Evolutionary conservation across 345 rosid species (phyloP).

Genomic region (thale cress (Arabidopsis thaliana)): DNA sequence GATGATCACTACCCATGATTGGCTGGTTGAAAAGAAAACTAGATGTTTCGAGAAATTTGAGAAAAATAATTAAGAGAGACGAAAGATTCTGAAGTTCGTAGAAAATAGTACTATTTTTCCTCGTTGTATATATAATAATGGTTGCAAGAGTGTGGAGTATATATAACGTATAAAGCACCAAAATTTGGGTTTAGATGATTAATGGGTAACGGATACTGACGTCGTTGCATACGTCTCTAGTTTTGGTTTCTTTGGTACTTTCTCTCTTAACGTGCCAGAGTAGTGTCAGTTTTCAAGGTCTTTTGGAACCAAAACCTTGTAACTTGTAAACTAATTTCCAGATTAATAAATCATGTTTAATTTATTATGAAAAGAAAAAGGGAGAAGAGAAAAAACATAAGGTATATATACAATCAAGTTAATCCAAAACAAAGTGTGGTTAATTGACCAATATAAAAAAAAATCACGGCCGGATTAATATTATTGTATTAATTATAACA

Average conservation of each 20-base stretch:
- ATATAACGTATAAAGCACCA: neutral
- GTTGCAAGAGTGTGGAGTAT: neutral
- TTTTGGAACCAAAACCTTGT: neutral
- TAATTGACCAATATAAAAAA: neutral
- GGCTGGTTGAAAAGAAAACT: neutral
- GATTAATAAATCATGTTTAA: neutral
- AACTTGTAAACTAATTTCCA: slow-evolving; percentile 4
- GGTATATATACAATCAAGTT: no score
- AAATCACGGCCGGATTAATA: no score
- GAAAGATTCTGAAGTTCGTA: neutral
- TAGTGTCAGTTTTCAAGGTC: slow-evolving; percentile 4
- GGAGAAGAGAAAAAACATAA: no score
- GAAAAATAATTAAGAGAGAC: neutral
- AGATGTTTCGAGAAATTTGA: neutral
- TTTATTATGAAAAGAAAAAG: no score
- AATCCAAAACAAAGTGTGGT: neutral
- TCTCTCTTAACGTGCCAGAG: neutral
- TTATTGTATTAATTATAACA: no score
- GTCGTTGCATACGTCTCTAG: slow-evolving; percentile 32
- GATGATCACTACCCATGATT: slow-evolving; percentile 35
- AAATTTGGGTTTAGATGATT: neutral
- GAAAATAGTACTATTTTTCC: neutral
- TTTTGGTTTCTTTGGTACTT: slow-evolving; percentile 12
- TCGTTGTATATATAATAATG: neutral
- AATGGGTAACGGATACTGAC: slow-evolving; percentile 12